Evolutionary conservation across 1,139 yeast genomes (phyloP), one percentile per base, ranked within the genome.

Genomic region (Blastobotrys illinoisensis): DNA sequence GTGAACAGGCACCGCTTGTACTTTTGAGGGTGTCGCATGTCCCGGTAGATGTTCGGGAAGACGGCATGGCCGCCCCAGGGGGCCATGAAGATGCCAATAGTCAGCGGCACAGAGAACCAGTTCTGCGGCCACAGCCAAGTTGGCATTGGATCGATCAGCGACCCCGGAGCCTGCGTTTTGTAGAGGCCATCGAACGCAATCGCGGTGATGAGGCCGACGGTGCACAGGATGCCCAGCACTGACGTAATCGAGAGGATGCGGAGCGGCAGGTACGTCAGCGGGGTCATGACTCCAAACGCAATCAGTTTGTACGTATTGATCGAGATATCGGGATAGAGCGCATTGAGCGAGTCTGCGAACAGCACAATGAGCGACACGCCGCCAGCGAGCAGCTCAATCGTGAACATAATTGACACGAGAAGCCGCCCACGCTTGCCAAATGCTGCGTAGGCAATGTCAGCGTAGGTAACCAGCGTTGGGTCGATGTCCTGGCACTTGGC

Each of bases 41-140:
- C 96, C 48, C 85, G 77, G 68, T 83, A 85, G 52, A 88, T 74
- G 64, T 86, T 88, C 1, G 95, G 95, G 62, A 86, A 86, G 19
- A 88, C 88, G 0, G 95, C 90, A 68, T 88, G 95, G 2, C 95
- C 96, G 58, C 95, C 95, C 88, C 93, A 88, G 14, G 93, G 91
- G 7, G 95, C 87, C 85, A 88, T 85, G 61, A 86, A 79, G 47
- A 88, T 78, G 5, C 95, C 95, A 58, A 86, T 76, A 4, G 89
- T 78, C 43, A 86, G 72, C 24, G 88, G 75, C 4, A 84, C 75
- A 46, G 77, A 72, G 32, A 70, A 69, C 60, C 75, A 67, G 47
- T 77, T 74, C 11, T 70, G 66, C 0, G 95, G 95, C 74, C 81
- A 79, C 24, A 63, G 44, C 62, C 65, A 61, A 7, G 70, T 64